Percentiles rank a stretch among this genome's conserved stretches.
These are phyloP conservation scores for Annona squamosa DNA, from an alignment of 164 flowering plant species.

Conservation along the genomic window DNA sequence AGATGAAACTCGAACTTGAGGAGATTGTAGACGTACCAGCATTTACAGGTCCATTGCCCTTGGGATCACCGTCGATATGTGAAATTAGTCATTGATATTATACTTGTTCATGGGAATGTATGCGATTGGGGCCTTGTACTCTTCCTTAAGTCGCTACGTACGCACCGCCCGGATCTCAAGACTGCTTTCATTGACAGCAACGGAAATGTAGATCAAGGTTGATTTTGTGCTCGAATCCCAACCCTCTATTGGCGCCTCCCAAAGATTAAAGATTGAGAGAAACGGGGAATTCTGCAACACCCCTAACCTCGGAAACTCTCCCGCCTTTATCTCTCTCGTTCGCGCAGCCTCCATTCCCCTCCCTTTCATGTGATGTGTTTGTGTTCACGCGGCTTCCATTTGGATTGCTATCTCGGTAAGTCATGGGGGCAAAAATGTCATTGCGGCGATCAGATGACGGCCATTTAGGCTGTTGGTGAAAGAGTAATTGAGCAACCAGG, in stretches of 20 bases:
- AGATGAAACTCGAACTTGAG: conserved; percentile 91
- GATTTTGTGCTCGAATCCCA: conserved; percentile 94
- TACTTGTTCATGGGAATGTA: conserved; percentile 95
- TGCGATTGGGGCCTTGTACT: conserved; percentile 79
- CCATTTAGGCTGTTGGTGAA: no score
- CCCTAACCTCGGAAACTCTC: conserved; percentile 2
- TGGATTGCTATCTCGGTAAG: no score
- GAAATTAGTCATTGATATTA: conserved; percentile 93
- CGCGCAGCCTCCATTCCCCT: no score
- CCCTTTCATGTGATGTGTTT: no score
- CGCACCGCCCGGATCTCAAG: conserved; percentile 82
- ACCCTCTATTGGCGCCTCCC: conserved; percentile 50
- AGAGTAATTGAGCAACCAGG: no score
- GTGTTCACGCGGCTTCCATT: no score
- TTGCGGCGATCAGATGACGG: no score
- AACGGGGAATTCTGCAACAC: background rate
- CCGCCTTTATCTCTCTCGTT: background rate
- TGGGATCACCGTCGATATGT: conserved; percentile 83
- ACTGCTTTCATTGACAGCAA: conserved; percentile 64
- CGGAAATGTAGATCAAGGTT: conserved; percentile 72
- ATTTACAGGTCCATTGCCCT: conserved; percentile 98
- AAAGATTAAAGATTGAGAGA: background rate
- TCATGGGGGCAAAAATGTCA: no score
- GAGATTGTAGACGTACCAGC: conserved; percentile 95
- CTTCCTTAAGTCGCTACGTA: conserved; percentile 89